These are phyloP conservation scores for Penicillium brevicompactum DNA, from an alignment of 2,329 filamentous ascomycete species.

Conservation along the genomic window DNA sequence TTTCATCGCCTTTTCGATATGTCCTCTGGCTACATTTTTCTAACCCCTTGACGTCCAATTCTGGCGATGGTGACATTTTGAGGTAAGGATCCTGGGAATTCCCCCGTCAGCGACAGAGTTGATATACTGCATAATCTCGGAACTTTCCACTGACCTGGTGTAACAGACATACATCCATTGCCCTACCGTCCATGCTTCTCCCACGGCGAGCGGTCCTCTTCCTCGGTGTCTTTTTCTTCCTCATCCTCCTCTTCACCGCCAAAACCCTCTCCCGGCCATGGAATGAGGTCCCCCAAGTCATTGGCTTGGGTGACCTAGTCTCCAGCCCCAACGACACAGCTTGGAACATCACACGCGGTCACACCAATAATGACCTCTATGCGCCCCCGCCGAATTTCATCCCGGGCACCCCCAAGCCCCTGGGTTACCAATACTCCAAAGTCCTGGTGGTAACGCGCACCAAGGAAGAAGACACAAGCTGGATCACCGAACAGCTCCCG, in stretches of 20 bases:
- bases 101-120: background rate
- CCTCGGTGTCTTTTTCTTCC: slow-evolving; percentile 36
- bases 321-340: slow-evolving; percentile 14
- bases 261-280: slow-evolving; percentile 36
- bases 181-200: slow-evolving; percentile 32
- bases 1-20: background rate
- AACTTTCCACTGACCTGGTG: slow-evolving; percentile 1
- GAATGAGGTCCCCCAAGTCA: slow-evolving; percentile 36
- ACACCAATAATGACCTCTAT: slow-evolving; percentile 21
- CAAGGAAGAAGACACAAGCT: slow-evolving; percentile 54
- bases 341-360: slow-evolving; percentile 14
- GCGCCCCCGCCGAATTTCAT: slow-evolving; percentile 35
- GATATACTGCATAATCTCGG: background rate
- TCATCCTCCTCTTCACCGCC: slow-evolving; percentile 32
- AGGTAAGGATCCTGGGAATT: background rate
- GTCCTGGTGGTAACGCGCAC: slow-evolving; percentile 57
- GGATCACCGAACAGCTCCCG: slow-evolving; percentile 57
- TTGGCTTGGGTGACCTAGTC: slow-evolving; percentile 41
- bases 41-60: background rate
- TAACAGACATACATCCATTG: slow-evolving; percentile 8
- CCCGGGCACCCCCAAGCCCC: slow-evolving; percentile 44
- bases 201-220: slow-evolving; percentile 34
- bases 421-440: slow-evolving; percentile 55
- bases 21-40: background rate
- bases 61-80: slow-evolving; percentile 3